Conservation (phyloP, 495 filamentous ascomycete species). For the Cudoniella acicularis region DNA sequence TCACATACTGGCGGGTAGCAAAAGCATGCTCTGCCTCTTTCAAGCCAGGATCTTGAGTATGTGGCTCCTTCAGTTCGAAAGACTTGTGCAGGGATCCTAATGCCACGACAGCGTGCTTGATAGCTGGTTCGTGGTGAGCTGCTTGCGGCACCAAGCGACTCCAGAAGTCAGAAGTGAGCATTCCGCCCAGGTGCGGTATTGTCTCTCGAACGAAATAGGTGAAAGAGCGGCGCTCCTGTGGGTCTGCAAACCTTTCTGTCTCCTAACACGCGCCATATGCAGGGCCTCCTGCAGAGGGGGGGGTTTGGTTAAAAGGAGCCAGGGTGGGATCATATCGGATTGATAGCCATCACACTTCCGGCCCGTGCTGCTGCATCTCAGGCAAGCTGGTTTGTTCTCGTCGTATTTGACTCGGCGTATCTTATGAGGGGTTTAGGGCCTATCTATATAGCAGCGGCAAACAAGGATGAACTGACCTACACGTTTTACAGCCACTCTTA, state of each 20-base stretch:
- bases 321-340: slow-evolving; percentile 6
- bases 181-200: slow-evolving; percentile 36
- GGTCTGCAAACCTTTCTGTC: not conserved
- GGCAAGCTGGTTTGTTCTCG: slow-evolving; percentile 15
- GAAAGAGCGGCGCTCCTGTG: slow-evolving; percentile 8
- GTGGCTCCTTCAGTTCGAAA: not conserved
- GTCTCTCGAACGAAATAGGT: slow-evolving; percentile 40
- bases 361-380: slow-evolving; percentile 6
- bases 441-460: not conserved
- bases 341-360: slow-evolving; percentile 6
- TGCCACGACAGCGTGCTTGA: slow-evolving; percentile 1
- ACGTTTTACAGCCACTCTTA: not conserved
- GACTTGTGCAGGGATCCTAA: not conserved
- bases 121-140: not conserved
- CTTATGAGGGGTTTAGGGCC: not conserved
- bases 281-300: too few species aligned
- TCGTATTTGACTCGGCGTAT: slow-evolving; percentile 14
- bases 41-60: slow-evolving; percentile 24
- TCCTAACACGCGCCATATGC: too few species aligned
- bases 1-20: not conserved
- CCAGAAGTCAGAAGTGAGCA: slow-evolving; percentile 44
- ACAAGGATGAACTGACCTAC: not conserved
- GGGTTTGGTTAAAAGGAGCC: not conserved
- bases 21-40: not conserved
- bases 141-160: slow-evolving; percentile 33